A percentile compares a stretch with the other conserved stretches of the same genome.
Conservation (phyloP, 2,329 filamentous ascomycete species). For the Trichophyton equinum region DNA sequence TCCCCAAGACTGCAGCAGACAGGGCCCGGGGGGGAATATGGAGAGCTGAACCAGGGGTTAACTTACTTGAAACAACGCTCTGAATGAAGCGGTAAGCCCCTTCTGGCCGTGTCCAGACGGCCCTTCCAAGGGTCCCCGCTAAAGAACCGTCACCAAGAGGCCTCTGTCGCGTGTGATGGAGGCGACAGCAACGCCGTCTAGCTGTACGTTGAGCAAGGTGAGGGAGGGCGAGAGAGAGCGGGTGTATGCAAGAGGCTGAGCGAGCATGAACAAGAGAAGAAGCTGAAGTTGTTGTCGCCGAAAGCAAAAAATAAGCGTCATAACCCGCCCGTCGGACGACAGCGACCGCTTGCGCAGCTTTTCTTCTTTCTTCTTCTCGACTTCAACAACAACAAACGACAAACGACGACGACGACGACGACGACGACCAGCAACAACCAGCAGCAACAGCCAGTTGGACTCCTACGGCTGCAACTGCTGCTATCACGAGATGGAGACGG, state of each 20-base stretch:
- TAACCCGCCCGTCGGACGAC: neutral
- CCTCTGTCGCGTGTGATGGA: neutral
- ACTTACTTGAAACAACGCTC: constrained; percentile 1
- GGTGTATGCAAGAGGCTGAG: neutral
- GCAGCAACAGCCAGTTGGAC: no score
- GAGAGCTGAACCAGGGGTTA: neutral
- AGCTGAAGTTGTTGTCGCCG: neutral
- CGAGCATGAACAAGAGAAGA: neutral
- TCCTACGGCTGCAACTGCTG: no score
- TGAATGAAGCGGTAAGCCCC: neutral
- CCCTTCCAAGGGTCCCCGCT: neutral
- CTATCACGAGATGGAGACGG: no score
- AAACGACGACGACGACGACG: neutral
- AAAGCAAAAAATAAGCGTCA: neutral
- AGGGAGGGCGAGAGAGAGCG: neutral
- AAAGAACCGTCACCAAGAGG: neutral
- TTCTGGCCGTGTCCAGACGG: neutral
- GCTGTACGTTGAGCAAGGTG: neutral
- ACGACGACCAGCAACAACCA: no score
- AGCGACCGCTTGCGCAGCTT: constrained; percentile 2
- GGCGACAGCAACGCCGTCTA: neutral
- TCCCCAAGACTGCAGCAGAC: neutral
- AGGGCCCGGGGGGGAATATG: neutral
- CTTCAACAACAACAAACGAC: neutral
- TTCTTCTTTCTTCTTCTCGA: neutral